Base-by-base conservation (phyloP, 176 grass and related monocot genomes). In the Typha latifolia region DNA sequence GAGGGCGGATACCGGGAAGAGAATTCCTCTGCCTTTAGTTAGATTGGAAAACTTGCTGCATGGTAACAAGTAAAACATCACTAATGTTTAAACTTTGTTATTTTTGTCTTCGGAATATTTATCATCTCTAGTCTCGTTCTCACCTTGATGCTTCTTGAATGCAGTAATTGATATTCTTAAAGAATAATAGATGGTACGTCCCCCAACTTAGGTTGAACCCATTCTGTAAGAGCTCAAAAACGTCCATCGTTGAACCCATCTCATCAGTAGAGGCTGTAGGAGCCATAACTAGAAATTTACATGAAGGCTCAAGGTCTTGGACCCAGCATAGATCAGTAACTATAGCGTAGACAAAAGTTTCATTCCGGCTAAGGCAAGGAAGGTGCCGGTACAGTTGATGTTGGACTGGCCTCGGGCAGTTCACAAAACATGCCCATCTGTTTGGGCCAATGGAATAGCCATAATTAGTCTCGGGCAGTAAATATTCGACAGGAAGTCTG, bases 291-390 rank as follows among this genome's bases (percentile, higher is more conserved):
- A 89, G 5, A 18, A 53, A 81, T 11, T 69, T 59, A 4, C 81
- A 89, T 0, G 78, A 84, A n/a, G 81, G 53, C 26, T 72, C 13
- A 0, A 88, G 23, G 14, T 3, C 1, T 0, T 0, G 0, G 47
- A 69, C 14, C 4, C 0, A 0, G 15, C 9, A 1, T 13, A 31
- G 19, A 0, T 0, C 0, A 21, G 3, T 14, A 0, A 27, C 0
- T 15, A 81, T 34, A 34, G 32, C 32, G 2, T 81, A 84, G 9
- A 88, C 75, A 32, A 84, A 88, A 14, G 65, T 73, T 18, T 62
- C 0, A 0, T 11, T 61, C 4, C 48, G 61, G 23, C 70, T 72
- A 11, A 78, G 13, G 66, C 86, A 89, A 18, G 49, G 0, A 2
- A 78, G 66, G 0, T 23, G 62, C 8, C 0, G 14, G 59, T 81